phyloP scores from a whole-genome alignment of 306 rosid species.

The Glycine tomentella region DNA sequence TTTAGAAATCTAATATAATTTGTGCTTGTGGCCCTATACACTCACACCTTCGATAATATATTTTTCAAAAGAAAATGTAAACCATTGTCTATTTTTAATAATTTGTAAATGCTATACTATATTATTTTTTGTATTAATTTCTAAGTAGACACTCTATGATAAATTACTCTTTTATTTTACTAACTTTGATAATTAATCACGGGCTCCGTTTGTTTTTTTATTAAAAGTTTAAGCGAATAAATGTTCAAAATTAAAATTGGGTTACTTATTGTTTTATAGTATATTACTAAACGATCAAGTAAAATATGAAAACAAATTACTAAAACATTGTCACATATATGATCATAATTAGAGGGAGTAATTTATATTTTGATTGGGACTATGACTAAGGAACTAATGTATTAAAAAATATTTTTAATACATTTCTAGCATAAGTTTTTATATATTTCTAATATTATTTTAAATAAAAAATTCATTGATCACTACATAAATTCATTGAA shows the following conservation, averaged over 20 bases:
- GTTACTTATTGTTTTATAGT: no score
- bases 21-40: constrained; percentile 2
- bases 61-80: neutral
- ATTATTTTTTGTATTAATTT: neutral
- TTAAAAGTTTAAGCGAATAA: neutral
- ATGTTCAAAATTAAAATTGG: neutral
- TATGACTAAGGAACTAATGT: no score
- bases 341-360: no score
- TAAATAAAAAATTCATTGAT: no score
- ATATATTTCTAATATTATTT: no score
- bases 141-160: neutral
- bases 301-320: no score
- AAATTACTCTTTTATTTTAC: neutral
- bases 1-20: neutral
- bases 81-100: neutral
- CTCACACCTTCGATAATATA: neutral
- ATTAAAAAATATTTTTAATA: no score
- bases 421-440: no score
- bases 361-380: no score
- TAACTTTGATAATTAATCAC: neutral
- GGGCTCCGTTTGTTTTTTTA: neutral
- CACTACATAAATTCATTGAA: no score
- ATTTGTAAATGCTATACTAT: neutral
- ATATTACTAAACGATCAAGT: no score
- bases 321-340: no score